Conservation (phyloP, 2,329 filamentous ascomycete species). For the Trematosphaeria pertusa region DNA sequence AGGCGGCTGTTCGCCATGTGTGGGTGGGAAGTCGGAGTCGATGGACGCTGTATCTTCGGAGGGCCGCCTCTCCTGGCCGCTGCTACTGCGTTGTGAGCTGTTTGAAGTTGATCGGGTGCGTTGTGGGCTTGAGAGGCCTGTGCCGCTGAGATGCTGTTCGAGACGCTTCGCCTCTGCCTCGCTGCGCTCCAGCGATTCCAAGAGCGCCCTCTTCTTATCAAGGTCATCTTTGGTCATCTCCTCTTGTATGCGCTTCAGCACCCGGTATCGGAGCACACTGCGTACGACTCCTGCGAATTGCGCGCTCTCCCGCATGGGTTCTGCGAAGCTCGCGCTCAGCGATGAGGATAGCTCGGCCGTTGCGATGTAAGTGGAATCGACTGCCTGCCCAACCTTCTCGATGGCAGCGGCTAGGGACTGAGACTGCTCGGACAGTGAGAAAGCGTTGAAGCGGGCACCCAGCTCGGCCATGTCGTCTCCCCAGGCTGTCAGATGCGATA, state of each 20-base stretch:
- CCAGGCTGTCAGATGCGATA: constrained; percentile 83
- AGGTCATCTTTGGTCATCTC: constrained; percentile 96
- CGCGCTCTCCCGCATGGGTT: constrained; percentile 96
- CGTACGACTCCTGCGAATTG: constrained; percentile 96
- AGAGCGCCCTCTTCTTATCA: constrained; percentile 79
- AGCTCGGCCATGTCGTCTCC: constrained; percentile 90
- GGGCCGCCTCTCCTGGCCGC: constrained; percentile 51
- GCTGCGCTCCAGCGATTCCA: constrained; percentile 91
- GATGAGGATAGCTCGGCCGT: constrained; percentile 89
- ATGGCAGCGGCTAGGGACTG: constrained; percentile 89
- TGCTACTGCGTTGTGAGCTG: constrained; percentile 56
- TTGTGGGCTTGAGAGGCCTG: constrained; percentile 65
- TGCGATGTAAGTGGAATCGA: constrained; percentile 93
- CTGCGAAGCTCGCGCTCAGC: constrained; percentile 91
- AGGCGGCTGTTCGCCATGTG: constrained; percentile 73
- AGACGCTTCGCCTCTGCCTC: constrained; percentile 92
- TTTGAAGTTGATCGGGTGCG: constrained; percentile 73
- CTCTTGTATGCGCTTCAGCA: constrained; percentile 94
- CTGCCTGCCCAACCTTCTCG: constrained; percentile 91
- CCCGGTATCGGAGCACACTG: constrained; percentile 84
- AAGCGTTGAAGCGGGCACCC: constrained; percentile 95
- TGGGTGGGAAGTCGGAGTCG: constrained; percentile 94
- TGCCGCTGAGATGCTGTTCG: constrained; percentile 85
- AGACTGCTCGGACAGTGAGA: constrained; percentile 91
- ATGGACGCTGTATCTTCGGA: constrained; percentile 85